Base-by-base conservation (phyloP, 2,329 filamentous ascomycete species). In the Penicillium rolfsii region DNA sequence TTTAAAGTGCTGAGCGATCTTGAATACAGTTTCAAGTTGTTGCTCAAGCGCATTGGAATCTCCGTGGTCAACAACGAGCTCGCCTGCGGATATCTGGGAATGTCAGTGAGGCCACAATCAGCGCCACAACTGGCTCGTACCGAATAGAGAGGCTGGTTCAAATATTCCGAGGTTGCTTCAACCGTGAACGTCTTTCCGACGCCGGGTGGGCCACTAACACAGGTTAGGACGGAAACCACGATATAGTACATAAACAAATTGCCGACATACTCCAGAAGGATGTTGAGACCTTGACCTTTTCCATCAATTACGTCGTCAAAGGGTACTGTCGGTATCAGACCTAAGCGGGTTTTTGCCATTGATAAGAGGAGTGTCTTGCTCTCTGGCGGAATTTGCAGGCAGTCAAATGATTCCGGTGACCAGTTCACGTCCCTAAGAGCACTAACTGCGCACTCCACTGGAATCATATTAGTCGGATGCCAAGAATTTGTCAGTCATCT, bases 141-240 rank as follows among this genome's bases (percentile, higher is more conserved):
- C 40, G 61, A 67, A 52, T 69, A 67, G 52, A 64, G 67, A 1
- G 73, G 74, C 2, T 16, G 28, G 33, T 52, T 33, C n/a, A 52
- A 52, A 24, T 24, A 24, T 11, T 52, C 49, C 7, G 33, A 67
- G 19, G 71, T 68, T 40, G 65, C 66, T 55, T 77, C 71, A 4
- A 69, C 73, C 4, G 75, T 77, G 36, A 75, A 69, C 14, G 73
- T 76, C 62, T 76, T 75, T 28, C 73, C 71, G 35, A 62, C 57
- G 0, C 60, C 49, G 0, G 49, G 49, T 24, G n/a, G 49, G n/a
- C 49, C 33, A 52, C 49, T 52, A 22, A 1, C 19, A 22, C 19
- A 1, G 19, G 19, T 22, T 22, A 22, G 19, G 19, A 22, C 19
- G 19, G 19, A 22, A 22, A 22, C 19, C 19, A 1, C 19, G 1